Conservation (phyloP, 768 basidiomycete species). For the Tubosaeta brunneosetosa region DNA sequence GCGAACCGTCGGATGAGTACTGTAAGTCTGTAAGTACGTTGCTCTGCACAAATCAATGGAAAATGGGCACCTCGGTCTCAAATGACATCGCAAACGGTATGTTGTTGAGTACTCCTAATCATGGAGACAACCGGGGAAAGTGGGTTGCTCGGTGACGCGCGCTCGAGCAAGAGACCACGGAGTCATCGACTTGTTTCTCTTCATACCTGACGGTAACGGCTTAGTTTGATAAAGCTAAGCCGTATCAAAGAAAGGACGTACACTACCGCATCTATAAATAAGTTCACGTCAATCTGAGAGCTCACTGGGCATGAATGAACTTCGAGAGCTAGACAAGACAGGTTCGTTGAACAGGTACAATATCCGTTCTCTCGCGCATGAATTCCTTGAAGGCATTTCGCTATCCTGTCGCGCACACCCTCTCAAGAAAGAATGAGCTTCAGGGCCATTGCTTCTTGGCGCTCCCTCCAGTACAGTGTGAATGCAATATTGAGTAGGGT, state of each 20-base stretch:
- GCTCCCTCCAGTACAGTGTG: constrained; percentile 64
- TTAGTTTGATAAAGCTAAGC: not conserved
- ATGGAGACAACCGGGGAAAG: constrained; percentile 48
- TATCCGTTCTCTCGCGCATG: constrained; percentile 80
- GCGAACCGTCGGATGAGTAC: too few relatives aligned
- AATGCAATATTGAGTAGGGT: constrained; percentile 83
- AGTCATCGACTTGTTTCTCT: constrained; percentile 48
- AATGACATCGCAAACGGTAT: constrained; percentile 96
- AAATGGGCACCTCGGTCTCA: constrained; percentile 83
- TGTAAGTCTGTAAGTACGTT: too few relatives aligned
- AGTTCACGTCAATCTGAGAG: constrained; percentile 51
- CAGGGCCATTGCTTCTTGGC: constrained; percentile 36
- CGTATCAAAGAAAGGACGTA: constrained; percentile 32
- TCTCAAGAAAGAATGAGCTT: constrained; percentile 52
- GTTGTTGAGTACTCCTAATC: constrained; percentile 88
- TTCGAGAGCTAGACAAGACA: constrained; percentile 57
- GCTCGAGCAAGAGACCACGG: constrained; percentile 27
- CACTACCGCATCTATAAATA: constrained; percentile 87
- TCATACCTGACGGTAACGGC: constrained; percentile 45
- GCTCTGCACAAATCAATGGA: constrained; percentile 74
- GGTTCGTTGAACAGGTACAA: not conserved
- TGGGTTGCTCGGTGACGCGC: constrained; percentile 69
- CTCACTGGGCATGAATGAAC: constrained; percentile 74
- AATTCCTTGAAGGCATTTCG: constrained; percentile 72
- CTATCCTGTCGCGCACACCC: constrained; percentile 68